Conservation (phyloP, 441 rosid genomes). For the Breynia disticha region DNA sequence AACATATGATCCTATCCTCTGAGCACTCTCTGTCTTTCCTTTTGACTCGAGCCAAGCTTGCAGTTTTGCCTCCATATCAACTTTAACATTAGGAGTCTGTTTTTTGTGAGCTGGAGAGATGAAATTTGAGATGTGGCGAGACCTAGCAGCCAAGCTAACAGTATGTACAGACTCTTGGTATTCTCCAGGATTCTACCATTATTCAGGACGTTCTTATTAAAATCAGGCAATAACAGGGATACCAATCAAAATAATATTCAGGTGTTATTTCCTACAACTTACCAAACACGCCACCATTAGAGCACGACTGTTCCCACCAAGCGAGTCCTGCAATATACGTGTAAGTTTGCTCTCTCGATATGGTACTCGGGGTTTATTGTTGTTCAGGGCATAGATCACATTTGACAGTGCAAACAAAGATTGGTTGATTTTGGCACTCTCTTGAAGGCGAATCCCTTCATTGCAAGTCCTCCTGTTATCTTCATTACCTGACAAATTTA, state of each 20-base stretch:
- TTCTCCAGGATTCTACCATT: conserved; percentile 74
- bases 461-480: conserved; percentile 77
- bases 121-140: conserved; percentile 61
- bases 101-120: conserved; percentile 39
- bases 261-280: conserved; percentile 7
- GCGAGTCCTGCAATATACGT: conserved; percentile 83
- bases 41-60: conserved; percentile 81
- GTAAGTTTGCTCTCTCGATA: conserved; percentile 93
- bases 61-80: conserved; percentile 75
- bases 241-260: neutral
- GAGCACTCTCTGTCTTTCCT: conserved; percentile 67
- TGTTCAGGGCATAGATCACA: conserved; percentile 81
- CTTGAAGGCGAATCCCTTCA: conserved; percentile 74
- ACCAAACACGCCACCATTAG: conserved; percentile 93
- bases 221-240: neutral
- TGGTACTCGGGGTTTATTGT: conserved; percentile 56
- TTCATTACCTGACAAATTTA: conserved; percentile 54
- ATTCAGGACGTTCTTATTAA: neutral
- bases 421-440: conserved; percentile 84
- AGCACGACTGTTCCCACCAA: conserved; percentile 77
- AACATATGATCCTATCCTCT: conserved; percentile 26
- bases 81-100: conserved; percentile 50
- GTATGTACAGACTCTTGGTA: conserved; percentile 87
- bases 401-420: conserved; percentile 83
- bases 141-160: conserved; percentile 88